Percentiles rank a stretch among this genome's conserved stretches.
phyloP scores from a whole-genome alignment of 1,284 basidiomycete species.

The Vanrija pseudolonga region DNA sequence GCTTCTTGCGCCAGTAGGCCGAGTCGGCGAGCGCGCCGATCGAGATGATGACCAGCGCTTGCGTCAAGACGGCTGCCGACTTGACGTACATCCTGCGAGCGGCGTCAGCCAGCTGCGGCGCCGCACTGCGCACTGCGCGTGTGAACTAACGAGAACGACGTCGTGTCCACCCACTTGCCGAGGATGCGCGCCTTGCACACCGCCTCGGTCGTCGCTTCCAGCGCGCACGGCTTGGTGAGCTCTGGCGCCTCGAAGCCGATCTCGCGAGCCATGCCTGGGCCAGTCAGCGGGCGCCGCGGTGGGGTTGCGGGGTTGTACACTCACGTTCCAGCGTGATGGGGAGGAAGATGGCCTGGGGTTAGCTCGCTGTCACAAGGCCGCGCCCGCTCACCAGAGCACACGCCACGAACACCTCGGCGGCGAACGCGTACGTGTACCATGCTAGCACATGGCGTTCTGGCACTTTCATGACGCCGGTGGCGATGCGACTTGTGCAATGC shows the following conservation, averaged over 20 bases:
- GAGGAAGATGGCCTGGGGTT: constrained; percentile 42
- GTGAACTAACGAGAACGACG: constrained; percentile 74
- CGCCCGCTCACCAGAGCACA: constrained; percentile 35
- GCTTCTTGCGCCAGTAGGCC: constrained; percentile 68
- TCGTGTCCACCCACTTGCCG: constrained; percentile 75
- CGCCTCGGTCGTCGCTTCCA: constrained; percentile 4
- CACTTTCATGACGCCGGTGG: background rate
- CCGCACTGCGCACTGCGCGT: no score
- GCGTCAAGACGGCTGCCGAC: constrained; percentile 76
- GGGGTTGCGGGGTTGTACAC: no score
- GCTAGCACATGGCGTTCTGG: constrained; percentile 29
- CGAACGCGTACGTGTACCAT: constrained; percentile 47
- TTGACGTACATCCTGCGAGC: constrained; percentile 70
- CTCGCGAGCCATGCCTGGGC: constrained; percentile 46
- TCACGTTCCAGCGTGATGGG: constrained; percentile 47
- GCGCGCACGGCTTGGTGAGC: constrained; percentile 25
- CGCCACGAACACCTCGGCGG: constrained; percentile 45
- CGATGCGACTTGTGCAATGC: no score
- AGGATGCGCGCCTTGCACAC: constrained; percentile 41
- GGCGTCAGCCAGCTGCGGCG: no score
- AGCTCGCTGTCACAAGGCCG: background rate
- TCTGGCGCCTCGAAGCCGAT: constrained; percentile 41
- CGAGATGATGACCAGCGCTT: constrained; percentile 84
- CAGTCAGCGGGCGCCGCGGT: background rate
- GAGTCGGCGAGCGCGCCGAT: constrained; percentile 84